Evolutionary conservation across 2,329 filamentous ascomycete genomes (phyloP).

Genomic region (Clonostachys rosea): DNA sequence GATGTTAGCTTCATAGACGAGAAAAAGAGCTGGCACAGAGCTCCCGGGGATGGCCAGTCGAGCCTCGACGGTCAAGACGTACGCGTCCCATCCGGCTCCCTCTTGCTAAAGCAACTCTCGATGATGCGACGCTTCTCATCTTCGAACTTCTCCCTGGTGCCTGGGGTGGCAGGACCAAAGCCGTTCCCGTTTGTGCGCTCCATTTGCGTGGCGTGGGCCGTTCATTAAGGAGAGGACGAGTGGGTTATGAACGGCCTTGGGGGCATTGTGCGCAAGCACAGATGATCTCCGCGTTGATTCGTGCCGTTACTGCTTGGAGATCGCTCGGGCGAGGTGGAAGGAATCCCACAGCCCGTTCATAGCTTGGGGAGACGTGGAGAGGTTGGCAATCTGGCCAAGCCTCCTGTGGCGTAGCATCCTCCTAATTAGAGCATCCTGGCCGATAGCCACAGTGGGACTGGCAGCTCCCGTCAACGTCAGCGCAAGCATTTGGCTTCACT

Average conservation of each 20-base stretch:
- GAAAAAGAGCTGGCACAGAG: neutral
- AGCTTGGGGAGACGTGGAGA: too few species aligned
- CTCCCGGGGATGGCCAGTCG: neutral
- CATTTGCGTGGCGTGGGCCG: conserved; percentile 17
- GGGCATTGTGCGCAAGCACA: conserved; percentile 10
- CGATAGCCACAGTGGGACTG: too few species aligned
- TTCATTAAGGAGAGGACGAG: conserved; percentile 11
- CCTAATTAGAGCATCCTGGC: too few species aligned
- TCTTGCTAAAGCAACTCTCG: conserved; percentile 89
- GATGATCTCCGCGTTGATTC: too few species aligned
- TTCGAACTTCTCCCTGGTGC: conserved; percentile 79
- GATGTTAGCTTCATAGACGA: conserved; percentile 2
- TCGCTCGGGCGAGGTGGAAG: too few species aligned
- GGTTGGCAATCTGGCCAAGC: too few species aligned
- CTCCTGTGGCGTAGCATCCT: too few species aligned
- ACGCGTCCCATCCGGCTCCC: conserved; percentile 83
- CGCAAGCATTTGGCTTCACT: too few species aligned
- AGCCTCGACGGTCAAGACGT: conserved; percentile 29
- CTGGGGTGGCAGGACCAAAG: conserved; percentile 21
- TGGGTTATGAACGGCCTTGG: conserved; percentile 12
- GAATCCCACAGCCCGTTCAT: too few species aligned
- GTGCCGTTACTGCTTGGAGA: too few species aligned
- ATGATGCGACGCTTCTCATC: conserved; percentile 95
- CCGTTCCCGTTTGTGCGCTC: conserved; percentile 32
- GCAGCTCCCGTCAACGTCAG: too few species aligned